These are phyloP conservation scores for Dalbergia cochinchinensis DNA, from an alignment of 306 rosid species.

Conservation along the genomic window DNA sequence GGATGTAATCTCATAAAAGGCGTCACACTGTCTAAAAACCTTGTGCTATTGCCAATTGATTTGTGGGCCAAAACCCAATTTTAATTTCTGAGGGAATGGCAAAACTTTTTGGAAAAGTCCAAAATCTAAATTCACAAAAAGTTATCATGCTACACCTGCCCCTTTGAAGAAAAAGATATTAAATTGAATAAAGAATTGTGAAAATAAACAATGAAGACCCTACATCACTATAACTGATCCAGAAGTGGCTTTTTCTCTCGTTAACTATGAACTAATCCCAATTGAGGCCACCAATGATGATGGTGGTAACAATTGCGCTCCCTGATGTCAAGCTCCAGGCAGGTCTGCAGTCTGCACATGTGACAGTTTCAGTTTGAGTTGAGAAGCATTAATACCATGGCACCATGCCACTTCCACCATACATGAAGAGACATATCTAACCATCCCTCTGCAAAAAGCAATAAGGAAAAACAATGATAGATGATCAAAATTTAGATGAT, in stretches of 20 bases:
- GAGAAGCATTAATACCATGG: neutral
- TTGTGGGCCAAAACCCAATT: no score
- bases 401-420: neutral
- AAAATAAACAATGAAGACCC: conserved; percentile 11
- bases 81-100: no score
- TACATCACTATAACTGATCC: neutral
- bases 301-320: neutral
- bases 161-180: neutral
- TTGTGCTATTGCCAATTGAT: no score
- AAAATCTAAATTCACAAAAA: no score
- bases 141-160: neutral
- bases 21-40: no score
- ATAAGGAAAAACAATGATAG: no score
- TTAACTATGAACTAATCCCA: conserved; percentile 16
- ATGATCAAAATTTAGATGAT: neutral
- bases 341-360: neutral
- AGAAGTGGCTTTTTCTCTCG: neutral
- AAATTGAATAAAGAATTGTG: neutral
- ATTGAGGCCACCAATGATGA: neutral
- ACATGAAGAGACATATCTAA: conserved; percentile 29
- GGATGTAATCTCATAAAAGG: no score
- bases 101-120: no score
- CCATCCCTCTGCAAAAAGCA: conserved; percentile 14
- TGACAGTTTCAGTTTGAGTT: conserved; percentile 3
- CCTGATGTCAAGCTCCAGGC: conserved; percentile 12